These are phyloP conservation scores for Cryptococcus sp. DNA, from an alignment of 1,284 basidiomycete genomes.

Conservation along the genomic window DNA sequence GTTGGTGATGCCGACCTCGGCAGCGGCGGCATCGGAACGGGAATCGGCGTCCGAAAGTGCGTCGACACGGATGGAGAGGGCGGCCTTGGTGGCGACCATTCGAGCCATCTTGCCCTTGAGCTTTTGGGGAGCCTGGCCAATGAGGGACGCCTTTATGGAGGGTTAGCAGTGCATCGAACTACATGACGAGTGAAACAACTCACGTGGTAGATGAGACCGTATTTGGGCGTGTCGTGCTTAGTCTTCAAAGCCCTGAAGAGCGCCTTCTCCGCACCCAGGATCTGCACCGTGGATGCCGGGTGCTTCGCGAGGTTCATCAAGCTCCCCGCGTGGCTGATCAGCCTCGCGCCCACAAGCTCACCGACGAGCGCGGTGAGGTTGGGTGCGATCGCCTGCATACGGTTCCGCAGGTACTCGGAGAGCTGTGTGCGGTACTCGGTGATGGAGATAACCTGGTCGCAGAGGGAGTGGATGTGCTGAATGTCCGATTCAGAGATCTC, in stretches of 20 bases:
- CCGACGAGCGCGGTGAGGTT: conserved; percentile 95
- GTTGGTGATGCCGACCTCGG: conserved; percentile 86
- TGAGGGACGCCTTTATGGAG: conserved; percentile 69
- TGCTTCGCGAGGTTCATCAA: conserved; percentile 92
- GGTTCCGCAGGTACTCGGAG: conserved; percentile 90
- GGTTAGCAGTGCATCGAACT: conserved; percentile 1
- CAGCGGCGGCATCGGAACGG: conserved; percentile 75
- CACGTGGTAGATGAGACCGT: conserved; percentile 94
- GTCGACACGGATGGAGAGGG: conserved; percentile 93
- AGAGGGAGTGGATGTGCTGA: conserved; percentile 87
- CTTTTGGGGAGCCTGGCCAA: conserved; percentile 96
- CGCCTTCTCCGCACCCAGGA: conserved; percentile 97
- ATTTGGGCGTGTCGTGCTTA: conserved; percentile 98
- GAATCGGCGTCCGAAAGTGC: conserved; percentile 88
- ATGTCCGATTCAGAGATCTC: conserved; percentile 97
- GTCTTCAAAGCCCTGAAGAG: conserved; percentile 97
- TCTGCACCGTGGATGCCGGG: conserved; percentile 96
- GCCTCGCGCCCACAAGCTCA: conserved; percentile 90
- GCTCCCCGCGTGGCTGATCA: conserved; percentile 96
- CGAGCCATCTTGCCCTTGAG: conserved; percentile 99
- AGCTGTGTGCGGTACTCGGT: conserved; percentile 90
- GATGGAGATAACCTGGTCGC: conserved; percentile 96
- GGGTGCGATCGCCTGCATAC: conserved; percentile 96
- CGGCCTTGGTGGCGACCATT: conserved; percentile 98
- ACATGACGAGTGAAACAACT: conserved; percentile 31